Base-by-base conservation (phyloP, 1,284 basidiomycete species). In the Sporisorium scitamineum region DNA sequence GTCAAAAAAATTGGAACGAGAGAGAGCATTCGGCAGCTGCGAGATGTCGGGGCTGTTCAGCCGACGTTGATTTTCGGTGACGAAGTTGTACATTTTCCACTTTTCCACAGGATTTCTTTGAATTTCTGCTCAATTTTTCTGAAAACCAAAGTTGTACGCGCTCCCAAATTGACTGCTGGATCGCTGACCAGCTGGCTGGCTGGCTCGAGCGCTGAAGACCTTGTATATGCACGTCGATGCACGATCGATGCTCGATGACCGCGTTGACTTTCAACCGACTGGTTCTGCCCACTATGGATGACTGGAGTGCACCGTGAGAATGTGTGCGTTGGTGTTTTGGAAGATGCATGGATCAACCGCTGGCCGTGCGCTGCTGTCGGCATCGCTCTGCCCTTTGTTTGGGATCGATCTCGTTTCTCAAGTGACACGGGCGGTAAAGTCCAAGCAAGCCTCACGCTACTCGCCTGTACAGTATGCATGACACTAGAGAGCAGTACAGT, bases 231-330 rank as follows among this genome's bases (percentile, higher is more conserved):
- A 63, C n/a, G 39, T 16, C 39, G 26, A 69, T 69, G 67, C 61
- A 47, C 67, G 53, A 60, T 70, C 67, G 67, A 70, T 70, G 67
- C 67, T 70, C 61, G 67, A 70, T 63, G 67, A 70, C 67, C 45
- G 54, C 47, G 56, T 61, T 44, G 32, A 41, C 37, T 39, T 52
- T 42, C 24, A 47, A 47, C 24, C 47, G 8, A 31, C 47, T 27
- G 29, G 47, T 27, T 48, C 31, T 16, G 39, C 39, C 39, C 39
- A 41, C 39, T 18, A 5, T 39, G 13, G 11, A 11, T 41, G 37
- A 5, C 20, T 48, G 11, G 16, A 10, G 22, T 45, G 44, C 44
- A n/a, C n/a, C n/a, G n/a, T n/a, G n/a, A n/a, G n/a, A n/a, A n/a
- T n/a, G 22, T 24, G 44, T 26, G 24, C 22, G 44, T 24, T n/a